Base-by-base conservation (phyloP, 176 grass and related monocot species). In the Rhynchospora tenuis region DNA sequence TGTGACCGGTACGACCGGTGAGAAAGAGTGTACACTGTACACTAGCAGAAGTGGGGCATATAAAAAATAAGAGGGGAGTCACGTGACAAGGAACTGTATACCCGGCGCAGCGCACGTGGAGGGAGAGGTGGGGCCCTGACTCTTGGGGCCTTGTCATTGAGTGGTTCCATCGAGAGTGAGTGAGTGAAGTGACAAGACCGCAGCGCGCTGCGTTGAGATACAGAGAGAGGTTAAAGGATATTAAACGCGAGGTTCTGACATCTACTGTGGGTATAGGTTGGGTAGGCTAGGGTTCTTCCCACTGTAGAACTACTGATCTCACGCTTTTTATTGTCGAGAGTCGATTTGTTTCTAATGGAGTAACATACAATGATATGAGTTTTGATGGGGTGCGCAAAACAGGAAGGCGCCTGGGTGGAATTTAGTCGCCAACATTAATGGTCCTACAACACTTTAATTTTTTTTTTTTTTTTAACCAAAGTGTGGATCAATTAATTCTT, bases 121-220 rank as follows among this genome's bases (percentile, higher is more conserved):
- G 45, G 0, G 24, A 38, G 17, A 19, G 81, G 67, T 68, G 82
- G 89, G 16, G 89, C 71, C 20, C 54, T 68, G 81, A 79, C 84
- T 86, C 86, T 82, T 87, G 89, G 86, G 84, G 11, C 3, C 20
- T 78, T 82, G 86, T 59, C 91, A 93, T 91, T 87, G 91, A 91
- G 5, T 67, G 59, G 91, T 93, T 91, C 84, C 88, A 91, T 94
- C 88, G 3, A 31, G 56, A 63, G 78, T 20, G 71, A 63, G 78
- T 20, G 71, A 78, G 85, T 80, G 77, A 80, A 42, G 19, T 80
- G 77, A 80, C 77, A 80, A 61, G 77, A 80, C 77, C 27, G 28
- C 27, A 80, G 22, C 5, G 29, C 33, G 33, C 33, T 38, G 64
- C 64, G 64, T 67, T 67, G 29, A 67, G 64, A 67, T 33, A 15